Evolutionary conservation across 495 filamentous ascomycete genomes (phyloP), one percentile per base, ranked within the genome.

Genomic region (Astrocystis sublimbata): DNA sequence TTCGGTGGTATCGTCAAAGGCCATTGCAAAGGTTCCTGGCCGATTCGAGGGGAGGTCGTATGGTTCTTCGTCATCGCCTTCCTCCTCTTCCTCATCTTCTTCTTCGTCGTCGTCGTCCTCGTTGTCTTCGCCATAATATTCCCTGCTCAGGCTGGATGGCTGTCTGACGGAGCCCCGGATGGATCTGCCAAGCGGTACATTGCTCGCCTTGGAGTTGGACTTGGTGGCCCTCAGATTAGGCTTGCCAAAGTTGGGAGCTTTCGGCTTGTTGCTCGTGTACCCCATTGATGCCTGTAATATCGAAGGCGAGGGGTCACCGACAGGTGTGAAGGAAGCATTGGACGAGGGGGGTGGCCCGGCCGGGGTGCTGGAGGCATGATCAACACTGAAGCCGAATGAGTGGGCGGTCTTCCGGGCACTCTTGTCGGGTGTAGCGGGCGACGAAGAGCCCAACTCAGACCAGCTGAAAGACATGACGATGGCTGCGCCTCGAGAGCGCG

Each of bases 341-440:
- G 84, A 85, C 13, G 74, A 71, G 21, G 90, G 90, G 13, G 92
- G 91, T 49, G 83, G 86, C 9, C 86, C 90, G 26, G 87, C 85
- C 45, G 92, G 92, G 21, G 92, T 93, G 1, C 89, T 93, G 0
- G 92, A 92, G 33, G 86, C 81, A 68, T 87, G 63, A 6, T 75
- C 71, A 52, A 57, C 68, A 46, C 61, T 60, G 43, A 55, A 68
- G 21, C 64, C 63, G 59, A 71, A 72, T 45, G 63, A 19, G 53
- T 59, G 63, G 3, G 54, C 60, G 43, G 52, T 24, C 60, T 63
- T 72, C 65, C 63, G 61, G 9, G 70, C 69, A 61, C 52, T 63
- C 36, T 68, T 65, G 30, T 74, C 73, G 6, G 75, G 75, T 24
- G 75, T 77, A 30, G 73, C 70, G 12, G 75, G 75, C 54, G 73